Conservation (phyloP, 805 yeast species). For the Metschnikowia corniflorae region DNA sequence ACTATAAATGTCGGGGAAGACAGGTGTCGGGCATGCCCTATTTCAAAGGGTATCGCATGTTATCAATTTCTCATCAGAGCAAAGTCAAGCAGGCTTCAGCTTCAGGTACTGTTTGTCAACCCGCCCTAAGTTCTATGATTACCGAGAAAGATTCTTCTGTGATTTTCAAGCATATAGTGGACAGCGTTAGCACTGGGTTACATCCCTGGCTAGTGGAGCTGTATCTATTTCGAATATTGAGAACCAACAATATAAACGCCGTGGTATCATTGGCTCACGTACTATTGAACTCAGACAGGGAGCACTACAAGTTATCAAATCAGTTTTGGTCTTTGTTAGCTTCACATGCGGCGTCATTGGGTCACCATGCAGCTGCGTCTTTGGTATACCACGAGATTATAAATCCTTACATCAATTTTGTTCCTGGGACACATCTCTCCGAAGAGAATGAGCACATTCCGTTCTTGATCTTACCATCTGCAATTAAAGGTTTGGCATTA, state of each 20-base stretch:
- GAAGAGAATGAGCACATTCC: constrained; percentile 24
- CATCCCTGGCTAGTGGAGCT: constrained; percentile 21
- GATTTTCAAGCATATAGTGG: constrained; percentile 9
- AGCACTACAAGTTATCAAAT: constrained; percentile 22
- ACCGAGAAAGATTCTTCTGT: constrained; percentile 1
- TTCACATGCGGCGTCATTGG: constrained; percentile 21
- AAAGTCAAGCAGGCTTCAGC: background rate
- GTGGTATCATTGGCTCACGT: constrained; percentile 27
- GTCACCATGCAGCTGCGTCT: constrained; percentile 30
- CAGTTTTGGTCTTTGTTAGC: constrained; percentile 34
- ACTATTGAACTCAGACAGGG: constrained; percentile 13
- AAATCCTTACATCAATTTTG: constrained; percentile 20
- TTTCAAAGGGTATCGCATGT: background rate
- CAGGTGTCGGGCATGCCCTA: too few species aligned
- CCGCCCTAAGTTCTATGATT: constrained; percentile 6
- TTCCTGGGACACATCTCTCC: background rate
- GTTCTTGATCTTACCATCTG: constrained; percentile 29
- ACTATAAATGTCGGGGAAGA: too few species aligned
- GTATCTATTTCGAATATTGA: constrained; percentile 21
- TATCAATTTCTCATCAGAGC: background rate
- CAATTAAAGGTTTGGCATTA: constrained; percentile 24
- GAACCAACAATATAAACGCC: constrained; percentile 20
- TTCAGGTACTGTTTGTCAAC: background rate
- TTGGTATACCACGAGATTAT: constrained; percentile 36
- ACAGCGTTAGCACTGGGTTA: constrained; percentile 4